Percentiles rank a stretch among this genome's conserved stretches.
Conservation (phyloP, 2,329 filamentous ascomycete genomes). For the Plectosphaerella plurivora region DNA sequence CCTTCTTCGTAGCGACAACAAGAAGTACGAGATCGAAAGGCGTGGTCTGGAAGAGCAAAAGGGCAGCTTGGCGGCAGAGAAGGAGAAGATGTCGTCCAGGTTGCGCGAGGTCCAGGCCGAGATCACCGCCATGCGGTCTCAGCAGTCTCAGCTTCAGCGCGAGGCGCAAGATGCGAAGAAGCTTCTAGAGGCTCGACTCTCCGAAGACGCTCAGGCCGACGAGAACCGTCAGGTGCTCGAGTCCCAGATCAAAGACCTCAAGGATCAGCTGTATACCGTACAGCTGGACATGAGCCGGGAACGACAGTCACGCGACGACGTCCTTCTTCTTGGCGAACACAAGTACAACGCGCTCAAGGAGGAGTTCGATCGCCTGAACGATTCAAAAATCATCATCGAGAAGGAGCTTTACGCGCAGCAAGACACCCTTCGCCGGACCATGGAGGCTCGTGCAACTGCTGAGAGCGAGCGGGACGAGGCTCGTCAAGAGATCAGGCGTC, state of each 20-base stretch:
- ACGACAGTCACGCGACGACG: conserved; percentile 89
- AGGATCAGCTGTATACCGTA: conserved; percentile 75
- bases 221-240: conserved; percentile 81
- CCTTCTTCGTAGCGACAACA: conserved; percentile 78
- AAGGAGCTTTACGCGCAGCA: conserved; percentile 97
- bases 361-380: conserved; percentile 81
- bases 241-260: conserved; percentile 81
- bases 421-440: conserved; percentile 80
- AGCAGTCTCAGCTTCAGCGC: conserved; percentile 78
- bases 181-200: conserved; percentile 81
- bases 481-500: conserved; percentile 74
- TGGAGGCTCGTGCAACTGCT: conserved; percentile 72
- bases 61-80: conserved; percentile 64
- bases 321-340: conserved; percentile 84
- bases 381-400: conserved; percentile 94
- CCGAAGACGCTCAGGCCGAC: conserved; percentile 80
- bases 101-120: conserved; percentile 85
- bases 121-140: conserved; percentile 78
- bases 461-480: conserved; percentile 89
- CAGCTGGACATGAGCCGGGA: conserved; percentile 89
- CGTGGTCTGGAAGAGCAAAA: conserved; percentile 76
- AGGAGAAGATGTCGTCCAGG: conserved; percentile 70
- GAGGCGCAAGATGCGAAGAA: conserved; percentile 86
- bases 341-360: conserved; percentile 78
- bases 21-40: conserved; percentile 77